Evolutionary conservation across 805 yeast species (phyloP).

Genomic region (Diddensiella transvaalensis): DNA sequence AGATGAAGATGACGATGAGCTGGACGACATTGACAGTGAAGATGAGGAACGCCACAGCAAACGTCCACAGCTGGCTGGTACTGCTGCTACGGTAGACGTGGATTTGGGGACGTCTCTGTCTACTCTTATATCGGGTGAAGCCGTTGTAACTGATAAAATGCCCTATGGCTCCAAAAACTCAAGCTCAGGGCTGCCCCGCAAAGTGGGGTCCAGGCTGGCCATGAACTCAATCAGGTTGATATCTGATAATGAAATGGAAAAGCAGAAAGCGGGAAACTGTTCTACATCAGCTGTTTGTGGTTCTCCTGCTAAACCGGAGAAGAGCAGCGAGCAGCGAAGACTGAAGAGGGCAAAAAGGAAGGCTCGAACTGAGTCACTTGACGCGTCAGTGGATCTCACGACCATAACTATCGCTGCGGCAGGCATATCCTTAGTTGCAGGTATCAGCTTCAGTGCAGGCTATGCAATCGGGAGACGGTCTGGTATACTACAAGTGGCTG

Average conservation of each 20-base stretch:
- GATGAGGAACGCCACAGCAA: constrained; percentile 2
- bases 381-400: constrained; percentile 8
- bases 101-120: constrained; percentile 18
- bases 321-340: not conserved
- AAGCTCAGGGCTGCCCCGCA: not conserved
- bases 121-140: constrained; percentile 12
- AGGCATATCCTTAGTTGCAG: constrained; percentile 21
- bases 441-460: constrained; percentile 24
- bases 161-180: not conserved
- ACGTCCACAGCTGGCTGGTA: not conserved
- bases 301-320: not conserved
- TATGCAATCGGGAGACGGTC: constrained; percentile 23
- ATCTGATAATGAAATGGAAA: constrained; percentile 15
- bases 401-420: constrained; percentile 20
- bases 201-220: not conserved
- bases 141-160: not conserved
- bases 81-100: constrained; percentile 9
- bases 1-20: constrained; percentile 16
- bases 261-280: not conserved
- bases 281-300: not conserved
- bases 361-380: not conserved
- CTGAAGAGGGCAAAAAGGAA: constrained; percentile 4
- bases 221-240: constrained; percentile 12
- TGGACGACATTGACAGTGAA: constrained; percentile 8
- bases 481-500: constrained; percentile 6